Percentiles rank a stretch among this genome's conserved stretches.
phyloP scores from a whole-genome alignment of 768 basidiomycete genomes.

The Dioszegia aurantiaca region DNA sequence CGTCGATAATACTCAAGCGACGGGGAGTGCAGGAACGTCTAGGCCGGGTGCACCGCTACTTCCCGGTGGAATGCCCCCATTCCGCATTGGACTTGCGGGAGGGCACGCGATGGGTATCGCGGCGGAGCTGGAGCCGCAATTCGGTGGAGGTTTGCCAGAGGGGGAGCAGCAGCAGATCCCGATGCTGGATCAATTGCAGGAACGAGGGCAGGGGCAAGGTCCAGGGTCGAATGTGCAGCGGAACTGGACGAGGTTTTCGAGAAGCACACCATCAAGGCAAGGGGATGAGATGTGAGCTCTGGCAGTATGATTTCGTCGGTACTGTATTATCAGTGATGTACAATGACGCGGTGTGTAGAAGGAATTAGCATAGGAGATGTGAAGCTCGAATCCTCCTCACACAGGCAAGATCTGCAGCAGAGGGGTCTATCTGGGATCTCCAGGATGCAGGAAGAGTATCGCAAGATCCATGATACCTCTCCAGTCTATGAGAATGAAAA shows the following conservation, averaged over 20 bases:
- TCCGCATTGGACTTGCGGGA: constrained; percentile 10
- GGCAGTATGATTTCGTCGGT: neutral
- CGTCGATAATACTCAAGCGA: neutral
- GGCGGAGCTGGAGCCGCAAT: neutral
- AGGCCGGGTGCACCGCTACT: neutral
- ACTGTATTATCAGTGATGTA: too few species aligned
- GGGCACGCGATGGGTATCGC: neutral
- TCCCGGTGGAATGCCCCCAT: neutral
- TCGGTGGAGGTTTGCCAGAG: neutral
- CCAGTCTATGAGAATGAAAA: too few species aligned
- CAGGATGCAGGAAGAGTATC: too few species aligned
- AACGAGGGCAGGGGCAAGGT: constrained; percentile 85
- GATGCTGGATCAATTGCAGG: constrained; percentile 81
- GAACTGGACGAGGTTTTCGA: constrained; percentile 59
- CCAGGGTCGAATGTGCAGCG: constrained; percentile 56
- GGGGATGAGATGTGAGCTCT: neutral
- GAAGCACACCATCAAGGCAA: constrained; percentile 51
- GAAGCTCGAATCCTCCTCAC: too few species aligned
- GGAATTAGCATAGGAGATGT: neutral
- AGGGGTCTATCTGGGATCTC: too few species aligned
- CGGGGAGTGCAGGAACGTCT: neutral
- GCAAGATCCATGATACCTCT: too few species aligned
- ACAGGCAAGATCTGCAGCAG: too few species aligned
- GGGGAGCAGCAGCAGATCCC: neutral
- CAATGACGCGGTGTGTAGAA: neutral